These are phyloP conservation scores for Didymella keratinophila DNA, from an alignment of 2,329 filamentous ascomycete genomes.

Conservation along the genomic window DNA sequence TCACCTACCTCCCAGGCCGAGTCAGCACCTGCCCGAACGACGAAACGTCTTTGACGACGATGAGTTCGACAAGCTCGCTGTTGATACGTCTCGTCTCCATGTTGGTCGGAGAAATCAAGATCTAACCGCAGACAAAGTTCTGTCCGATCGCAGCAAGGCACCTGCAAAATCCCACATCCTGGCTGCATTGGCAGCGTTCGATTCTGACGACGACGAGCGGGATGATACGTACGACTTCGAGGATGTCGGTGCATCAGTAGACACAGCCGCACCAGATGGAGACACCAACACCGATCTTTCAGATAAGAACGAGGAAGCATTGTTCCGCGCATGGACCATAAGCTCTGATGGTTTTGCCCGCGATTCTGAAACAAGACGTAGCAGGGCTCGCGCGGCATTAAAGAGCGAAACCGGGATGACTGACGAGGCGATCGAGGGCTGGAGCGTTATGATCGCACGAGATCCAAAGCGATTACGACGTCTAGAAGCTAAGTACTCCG, in stretches of 20 bases:
- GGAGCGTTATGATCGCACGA: constrained; percentile 83
- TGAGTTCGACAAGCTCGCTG: constrained; percentile 73
- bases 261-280: constrained; percentile 61
- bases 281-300: constrained; percentile 64
- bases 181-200: constrained; percentile 86
- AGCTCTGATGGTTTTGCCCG: constrained; percentile 73
- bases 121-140: constrained; percentile 74
- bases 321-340: constrained; percentile 76
- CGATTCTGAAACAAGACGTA: constrained; percentile 73
- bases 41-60: constrained; percentile 80
- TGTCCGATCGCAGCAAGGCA: constrained; percentile 69
- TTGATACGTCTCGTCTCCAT: constrained; percentile 73
- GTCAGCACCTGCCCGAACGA: constrained; percentile 64
- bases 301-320: constrained; percentile 70
- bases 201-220: constrained; percentile 93
- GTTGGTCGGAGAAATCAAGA: constrained; percentile 75
- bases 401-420: constrained; percentile 85
- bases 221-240: constrained; percentile 96
- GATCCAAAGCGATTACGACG: constrained; percentile 72
- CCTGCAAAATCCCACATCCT: constrained; percentile 86
- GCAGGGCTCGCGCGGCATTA: constrained; percentile 68
- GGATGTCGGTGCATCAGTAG: constrained; percentile 89
- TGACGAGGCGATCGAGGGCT: constrained; percentile 93
- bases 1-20: constrained; percentile 65
- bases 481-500: constrained; percentile 74